Evolutionary conservation across 1,284 basidiomycete species (phyloP), one percentile per base, ranked within the genome.

Genomic region (Rhodotorula sp.): DNA sequence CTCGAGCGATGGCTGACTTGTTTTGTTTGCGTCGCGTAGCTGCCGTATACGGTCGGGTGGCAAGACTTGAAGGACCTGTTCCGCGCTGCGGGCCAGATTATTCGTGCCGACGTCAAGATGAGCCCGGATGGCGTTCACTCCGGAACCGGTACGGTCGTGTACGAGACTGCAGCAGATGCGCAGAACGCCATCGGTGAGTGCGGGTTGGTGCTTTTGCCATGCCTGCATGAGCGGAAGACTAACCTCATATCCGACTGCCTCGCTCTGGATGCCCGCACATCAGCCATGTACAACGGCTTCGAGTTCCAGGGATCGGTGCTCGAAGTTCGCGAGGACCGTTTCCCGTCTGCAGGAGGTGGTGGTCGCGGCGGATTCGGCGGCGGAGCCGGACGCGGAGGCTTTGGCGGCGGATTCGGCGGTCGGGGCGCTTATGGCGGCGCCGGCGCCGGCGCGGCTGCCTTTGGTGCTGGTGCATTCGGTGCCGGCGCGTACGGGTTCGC

Each of bases 41-140:
- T 97, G 31, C 96, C 95, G 1, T 92, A 92, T 79, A 92, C 94
- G 82, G 93, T 93, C 47, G 93, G 93, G 54, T 99, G 96, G 96
- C 96, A 99, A 82, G 96, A 99, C 81, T 85, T 99, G 70, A 99
- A 98, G 81, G 95, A 98, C 81, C 85, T 98, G 47, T 97, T 98
- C 88, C 89, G 95, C 67, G 88, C 91, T 47, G 92, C 95, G 54
- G 95, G 96, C 39, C 92, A 91, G 79, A 93, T 97, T 78, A 88
- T 97, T 72, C 88, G 95, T 54, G 93, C 96, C 68, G 95, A 99
- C 81, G 91, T 97, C 78, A 93, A 94, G 79, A 91, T 94, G 77
- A 90, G 89, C 70, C 88, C 89, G 26, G 94, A 98, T 82, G 96
- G 96, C 23, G 87, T 91, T 23, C 91, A 72, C 49, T 57, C 69